Percentiles rank a stretch among this genome's conserved stretches.
These are phyloP conservation scores for Trametes punicea DNA, from an alignment of 768 basidiomycete species.

Conservation along the genomic window DNA sequence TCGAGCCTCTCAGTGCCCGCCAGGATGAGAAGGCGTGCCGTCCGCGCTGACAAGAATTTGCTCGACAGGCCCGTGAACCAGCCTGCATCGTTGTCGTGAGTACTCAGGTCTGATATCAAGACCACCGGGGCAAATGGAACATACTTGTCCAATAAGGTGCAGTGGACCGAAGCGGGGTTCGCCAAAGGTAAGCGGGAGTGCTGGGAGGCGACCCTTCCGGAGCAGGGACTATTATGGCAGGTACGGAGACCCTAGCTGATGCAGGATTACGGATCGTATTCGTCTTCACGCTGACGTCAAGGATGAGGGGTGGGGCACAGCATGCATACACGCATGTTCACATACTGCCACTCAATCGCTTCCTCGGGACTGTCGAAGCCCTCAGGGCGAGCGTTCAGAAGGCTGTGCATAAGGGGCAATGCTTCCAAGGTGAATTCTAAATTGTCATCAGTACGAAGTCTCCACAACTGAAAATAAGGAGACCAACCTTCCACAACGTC, in stretches of 20 bases:
- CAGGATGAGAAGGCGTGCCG: conserved; percentile 84
- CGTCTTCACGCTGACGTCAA: conserved; percentile 58
- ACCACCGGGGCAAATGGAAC: conserved; percentile 26
- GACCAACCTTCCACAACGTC: conserved; percentile 24
- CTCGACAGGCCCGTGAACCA: conserved; percentile 87
- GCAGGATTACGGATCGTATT: conserved; percentile 76
- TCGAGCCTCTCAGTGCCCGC: conserved; percentile 94
- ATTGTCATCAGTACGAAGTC: neutral
- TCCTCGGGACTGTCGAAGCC: conserved; percentile 82
- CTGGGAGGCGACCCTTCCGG: conserved; percentile 33
- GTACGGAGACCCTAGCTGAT: conserved; percentile 89
- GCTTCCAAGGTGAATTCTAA: conserved; percentile 91
- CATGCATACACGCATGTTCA: conserved; percentile 13
- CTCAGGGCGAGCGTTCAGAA: conserved; percentile 81
- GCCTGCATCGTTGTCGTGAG: conserved; percentile 41
- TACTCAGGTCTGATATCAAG: too few relatives aligned
- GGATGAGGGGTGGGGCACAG: neutral
- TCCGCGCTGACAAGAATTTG: conserved; percentile 72
- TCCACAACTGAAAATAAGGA: neutral
- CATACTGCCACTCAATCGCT: conserved; percentile 96
- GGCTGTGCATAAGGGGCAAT: conserved; percentile 85
- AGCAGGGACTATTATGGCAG: conserved; percentile 61
- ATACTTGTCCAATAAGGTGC: conserved; percentile 88
- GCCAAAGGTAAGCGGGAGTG: conserved; percentile 61
- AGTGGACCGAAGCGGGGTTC: conserved; percentile 78